Base-by-base conservation (phyloP, 169 alveolate genomes). In the Eimeria tenella region DNA sequence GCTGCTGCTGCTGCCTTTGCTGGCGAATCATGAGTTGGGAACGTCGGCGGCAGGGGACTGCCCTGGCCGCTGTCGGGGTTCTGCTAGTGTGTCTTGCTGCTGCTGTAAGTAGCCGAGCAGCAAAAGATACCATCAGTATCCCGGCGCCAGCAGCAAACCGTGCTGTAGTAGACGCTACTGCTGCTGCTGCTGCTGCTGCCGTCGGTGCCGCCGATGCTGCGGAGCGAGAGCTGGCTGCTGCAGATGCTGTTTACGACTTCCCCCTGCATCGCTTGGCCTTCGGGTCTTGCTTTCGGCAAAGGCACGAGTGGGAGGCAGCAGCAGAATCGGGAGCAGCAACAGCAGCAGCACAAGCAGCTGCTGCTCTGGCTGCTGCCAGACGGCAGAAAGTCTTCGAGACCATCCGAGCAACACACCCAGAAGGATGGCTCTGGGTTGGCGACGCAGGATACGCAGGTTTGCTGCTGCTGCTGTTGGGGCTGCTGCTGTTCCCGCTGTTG, bases 361-460 rank as follows among this genome's bases (percentile, higher is more conserved):
- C 53, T 82, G 90, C 55, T 56, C 21, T 53, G 19, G 58, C 23
- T 55, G 62, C 75, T 53, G 65, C 31, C 50, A 1, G 50, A 5
- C 68, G 82, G 7, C 65, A 68, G 75, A 31, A 71, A 5, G 81
- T 86, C 19, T 86, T 73, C 52, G 60, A 49, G 4, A 50, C 53
- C 65, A 31, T 86, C 19, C 9, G 19, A 50, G 82, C 77, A 1
- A 25, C 17, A 15, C 17, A 63, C 31, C 93, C 93, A 11, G 31
- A 42, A 4, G 93, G 68, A 19, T 86, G 82, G 84, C 13, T 86
- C 52, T 86, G 93, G 93, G 49, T 68, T 10, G 93, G 93, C 70
- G 93, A 86, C 84, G 93, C 93, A 15, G 84, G 84, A 17, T 86
- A 86, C 68, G 42, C 93, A 25, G 65, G 93, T 86, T 31, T 73